Percentiles rank a stretch among this genome's conserved stretches.
phyloP scores from a whole-genome alignment of 2,329 filamentous ascomycete genomes.

The Kalaharituber pfeilii region DNA sequence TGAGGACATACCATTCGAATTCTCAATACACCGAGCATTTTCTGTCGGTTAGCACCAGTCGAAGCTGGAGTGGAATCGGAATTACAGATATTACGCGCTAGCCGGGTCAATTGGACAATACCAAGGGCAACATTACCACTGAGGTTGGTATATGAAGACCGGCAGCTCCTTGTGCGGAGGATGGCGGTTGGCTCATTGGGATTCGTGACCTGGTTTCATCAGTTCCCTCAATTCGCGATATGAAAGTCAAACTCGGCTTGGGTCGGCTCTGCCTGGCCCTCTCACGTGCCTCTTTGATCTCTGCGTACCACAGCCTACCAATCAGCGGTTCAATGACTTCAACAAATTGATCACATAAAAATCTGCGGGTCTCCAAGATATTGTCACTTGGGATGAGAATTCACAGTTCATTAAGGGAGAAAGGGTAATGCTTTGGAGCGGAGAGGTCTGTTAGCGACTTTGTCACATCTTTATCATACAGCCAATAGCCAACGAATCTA shows the following conservation, averaged over 20 bases:
- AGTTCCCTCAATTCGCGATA: background rate
- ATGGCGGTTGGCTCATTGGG: too few relatives aligned
- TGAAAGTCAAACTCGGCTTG: background rate
- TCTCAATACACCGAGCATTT: too few relatives aligned
- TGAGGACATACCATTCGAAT: too few relatives aligned
- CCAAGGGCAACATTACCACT: too few relatives aligned
- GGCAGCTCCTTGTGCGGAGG: too few relatives aligned
- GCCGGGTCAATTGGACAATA: too few relatives aligned
- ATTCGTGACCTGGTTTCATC: background rate
- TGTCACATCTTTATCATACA: constrained; percentile 7
- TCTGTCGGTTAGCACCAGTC: too few relatives aligned
- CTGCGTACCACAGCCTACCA: background rate
- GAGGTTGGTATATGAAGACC: too few relatives aligned
- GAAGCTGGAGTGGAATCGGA: too few relatives aligned
- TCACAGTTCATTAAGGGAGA: constrained; percentile 54
- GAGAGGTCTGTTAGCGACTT: constrained; percentile 52
- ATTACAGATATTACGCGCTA: too few relatives aligned
- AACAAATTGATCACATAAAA: background rate
- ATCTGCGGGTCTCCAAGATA: background rate
- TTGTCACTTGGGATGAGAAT: constrained; percentile 53
- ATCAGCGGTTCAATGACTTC: background rate
- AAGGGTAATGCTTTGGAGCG: constrained; percentile 52
- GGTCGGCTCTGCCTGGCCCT: background rate
- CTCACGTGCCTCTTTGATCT: background rate
- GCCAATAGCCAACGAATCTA: background rate